A percentile compares a stretch with the other conserved stretches of the same genome.
Conservation (phyloP, 2,329 filamentous ascomycete genomes). For the Fusarium drepaniforme region DNA sequence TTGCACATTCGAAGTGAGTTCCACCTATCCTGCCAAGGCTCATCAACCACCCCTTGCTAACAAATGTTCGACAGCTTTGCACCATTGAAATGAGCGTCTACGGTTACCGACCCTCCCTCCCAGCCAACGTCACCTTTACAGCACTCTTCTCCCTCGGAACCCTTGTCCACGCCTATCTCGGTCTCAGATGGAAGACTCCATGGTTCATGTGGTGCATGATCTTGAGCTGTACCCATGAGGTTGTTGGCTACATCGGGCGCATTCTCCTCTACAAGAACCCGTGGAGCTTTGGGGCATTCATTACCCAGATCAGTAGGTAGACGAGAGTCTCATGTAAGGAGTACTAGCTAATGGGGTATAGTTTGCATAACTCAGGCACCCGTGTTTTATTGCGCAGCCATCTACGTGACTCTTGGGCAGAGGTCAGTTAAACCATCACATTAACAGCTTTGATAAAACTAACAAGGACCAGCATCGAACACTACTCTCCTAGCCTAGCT, state of each 20-base stretch:
- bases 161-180: slow-evolving; percentile 52
- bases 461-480: slow-evolving; percentile 44
- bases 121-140: slow-evolving; percentile 54
- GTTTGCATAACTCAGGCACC: slow-evolving; percentile 58
- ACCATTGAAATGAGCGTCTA: slow-evolving; percentile 55
- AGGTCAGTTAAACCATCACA: background rate
- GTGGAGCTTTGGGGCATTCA: slow-evolving; percentile 66
- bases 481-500: slow-evolving; percentile 45
- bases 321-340: accelerated
- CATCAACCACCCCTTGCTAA: background rate
- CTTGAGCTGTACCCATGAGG: slow-evolving; percentile 64
- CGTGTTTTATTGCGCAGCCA: slow-evolving; percentile 53
- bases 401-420: slow-evolving; percentile 41
- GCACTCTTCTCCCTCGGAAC: slow-evolving; percentile 58
- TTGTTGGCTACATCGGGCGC: slow-evolving; percentile 69
- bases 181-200: slow-evolving; percentile 53
- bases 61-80: slow-evolving; percentile 10
- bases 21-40: no score
- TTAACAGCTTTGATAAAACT: accelerated
- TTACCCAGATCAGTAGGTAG: slow-evolving; percentile 64
- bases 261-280: slow-evolving; percentile 66
- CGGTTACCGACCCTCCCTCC: slow-evolving; percentile 56
- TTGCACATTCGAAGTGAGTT: slow-evolving; percentile 29
- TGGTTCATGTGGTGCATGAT: slow-evolving; percentile 60
- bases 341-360: background rate